Conservation (phyloP, 225 moss, liverwort and hornwort genomes). For the Neckera pumila region DNA sequence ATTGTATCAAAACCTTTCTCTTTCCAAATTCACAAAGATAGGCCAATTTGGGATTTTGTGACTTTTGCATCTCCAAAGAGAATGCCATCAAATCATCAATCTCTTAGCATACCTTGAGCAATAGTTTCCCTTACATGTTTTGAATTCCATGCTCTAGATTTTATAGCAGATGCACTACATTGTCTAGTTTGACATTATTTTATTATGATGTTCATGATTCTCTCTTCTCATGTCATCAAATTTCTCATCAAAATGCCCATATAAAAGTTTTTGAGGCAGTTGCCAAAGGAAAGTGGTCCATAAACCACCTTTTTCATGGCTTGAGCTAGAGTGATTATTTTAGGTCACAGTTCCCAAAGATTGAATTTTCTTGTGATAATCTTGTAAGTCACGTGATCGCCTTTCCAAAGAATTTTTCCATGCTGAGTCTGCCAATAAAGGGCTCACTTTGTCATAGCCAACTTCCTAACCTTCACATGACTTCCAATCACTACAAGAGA, state of each 20-base stretch:
- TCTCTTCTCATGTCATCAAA: background rate
- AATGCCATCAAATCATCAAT: background rate
- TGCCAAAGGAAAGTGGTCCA: background rate
- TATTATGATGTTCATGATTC: background rate
- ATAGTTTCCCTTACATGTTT: background rate
- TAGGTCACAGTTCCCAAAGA: rapidly evolving
- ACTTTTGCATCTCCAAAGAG: background rate
- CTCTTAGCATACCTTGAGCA: background rate
- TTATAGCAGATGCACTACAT: rapidly evolving
- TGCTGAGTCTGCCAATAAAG: background rate
- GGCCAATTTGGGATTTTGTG: background rate
- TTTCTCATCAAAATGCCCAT: background rate
- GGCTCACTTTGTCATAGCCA: background rate
- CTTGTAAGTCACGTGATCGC: rapidly evolving
- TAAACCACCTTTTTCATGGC: background rate
- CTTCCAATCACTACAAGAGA: too few relatives aligned
- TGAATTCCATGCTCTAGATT: background rate
- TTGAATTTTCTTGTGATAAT: background rate
- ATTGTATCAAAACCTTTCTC: background rate
- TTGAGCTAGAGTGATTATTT: background rate
- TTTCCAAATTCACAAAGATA: background rate
- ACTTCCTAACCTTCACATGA: background rate
- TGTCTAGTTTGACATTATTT: background rate
- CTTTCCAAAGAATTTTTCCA: background rate
- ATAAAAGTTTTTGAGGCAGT: background rate